These are phyloP conservation scores for Hymenoscyphus infarciens DNA, from an alignment of 2,329 filamentous ascomycete genomes.

Conservation along the genomic window DNA sequence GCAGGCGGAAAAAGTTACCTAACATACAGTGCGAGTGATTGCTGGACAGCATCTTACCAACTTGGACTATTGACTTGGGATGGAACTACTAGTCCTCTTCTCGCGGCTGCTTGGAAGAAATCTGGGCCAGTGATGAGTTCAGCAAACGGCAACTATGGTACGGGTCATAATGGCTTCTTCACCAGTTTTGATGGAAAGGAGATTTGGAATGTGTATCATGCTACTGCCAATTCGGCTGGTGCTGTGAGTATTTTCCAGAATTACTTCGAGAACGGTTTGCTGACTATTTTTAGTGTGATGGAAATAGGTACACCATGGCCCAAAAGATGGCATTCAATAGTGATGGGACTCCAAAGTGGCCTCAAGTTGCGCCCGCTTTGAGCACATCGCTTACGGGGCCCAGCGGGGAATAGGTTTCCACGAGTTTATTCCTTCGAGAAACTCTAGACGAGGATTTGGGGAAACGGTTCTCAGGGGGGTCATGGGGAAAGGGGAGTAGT, in stretches of 20 bases:
- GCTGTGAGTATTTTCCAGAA: background rate
- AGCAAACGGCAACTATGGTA: background rate
- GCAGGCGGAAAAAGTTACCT: slow-evolving; percentile 50
- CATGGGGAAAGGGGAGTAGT: too few relatives aligned
- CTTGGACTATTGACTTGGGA: slow-evolving; percentile 53
- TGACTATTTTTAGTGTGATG: background rate
- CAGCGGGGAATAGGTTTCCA: background rate
- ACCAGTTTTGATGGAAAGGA: background rate
- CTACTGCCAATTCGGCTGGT: background rate
- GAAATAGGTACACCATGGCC: background rate
- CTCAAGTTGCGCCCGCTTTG: background rate
- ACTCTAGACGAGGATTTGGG: too few relatives aligned
- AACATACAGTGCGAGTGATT: slow-evolving; percentile 53
- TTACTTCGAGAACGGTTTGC: background rate
- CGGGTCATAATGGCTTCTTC: background rate
- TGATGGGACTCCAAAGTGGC: background rate
- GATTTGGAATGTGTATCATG: background rate
- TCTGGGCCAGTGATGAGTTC: background rate
- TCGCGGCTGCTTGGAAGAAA: slow-evolving; percentile 47
- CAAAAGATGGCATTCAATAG: background rate
- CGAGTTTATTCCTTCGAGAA: too few relatives aligned
- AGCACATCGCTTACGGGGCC: background rate
- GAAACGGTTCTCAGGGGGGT: too few relatives aligned
- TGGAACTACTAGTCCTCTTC: slow-evolving; percentile 45
- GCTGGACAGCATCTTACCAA: slow-evolving; percentile 53